Percentiles rank a stretch among this genome's conserved stretches.
These are phyloP conservation scores for Sechiopsis laciniata DNA, from an alignment of 306 rosid species.

Conservation along the genomic window DNA sequence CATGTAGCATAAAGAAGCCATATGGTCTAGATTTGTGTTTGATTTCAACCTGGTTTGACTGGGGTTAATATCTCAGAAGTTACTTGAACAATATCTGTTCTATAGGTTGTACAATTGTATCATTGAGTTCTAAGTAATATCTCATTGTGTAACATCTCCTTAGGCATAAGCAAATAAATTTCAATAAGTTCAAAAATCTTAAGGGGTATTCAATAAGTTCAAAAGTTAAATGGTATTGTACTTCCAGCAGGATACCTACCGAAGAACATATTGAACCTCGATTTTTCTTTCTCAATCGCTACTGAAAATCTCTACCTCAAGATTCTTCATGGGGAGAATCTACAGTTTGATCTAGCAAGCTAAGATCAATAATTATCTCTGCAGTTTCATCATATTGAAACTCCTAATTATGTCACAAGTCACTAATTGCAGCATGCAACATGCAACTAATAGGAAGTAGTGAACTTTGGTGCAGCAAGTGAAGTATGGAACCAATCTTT, in stretches of 20 bases:
- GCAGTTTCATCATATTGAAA: neutral
- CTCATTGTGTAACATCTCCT: neutral
- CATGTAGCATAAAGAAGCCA: constrained; percentile 10
- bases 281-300: neutral
- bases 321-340: neutral
- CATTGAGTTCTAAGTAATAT: too few relatives aligned
- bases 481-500: neutral
- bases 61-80: neutral
- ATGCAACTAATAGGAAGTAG: neutral
- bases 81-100: neutral
- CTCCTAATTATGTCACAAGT: constrained; percentile 11
- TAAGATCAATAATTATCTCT: neutral
- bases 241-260: neutral
- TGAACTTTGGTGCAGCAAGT: neutral
- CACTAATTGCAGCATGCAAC: constrained; percentile 1
- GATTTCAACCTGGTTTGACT: neutral
- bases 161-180: neutral
- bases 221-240: constrained; percentile 2
- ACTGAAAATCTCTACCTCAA: neutral
- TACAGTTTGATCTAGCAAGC: neutral
- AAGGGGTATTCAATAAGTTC: neutral
- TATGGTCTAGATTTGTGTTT: neutral
- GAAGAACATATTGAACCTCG: neutral
- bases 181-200: neutral
- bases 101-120: too few relatives aligned